These are phyloP conservation scores for Lithospermum erythrorhizon DNA, from an alignment of 257 asterid species.

Conservation along the genomic window DNA sequence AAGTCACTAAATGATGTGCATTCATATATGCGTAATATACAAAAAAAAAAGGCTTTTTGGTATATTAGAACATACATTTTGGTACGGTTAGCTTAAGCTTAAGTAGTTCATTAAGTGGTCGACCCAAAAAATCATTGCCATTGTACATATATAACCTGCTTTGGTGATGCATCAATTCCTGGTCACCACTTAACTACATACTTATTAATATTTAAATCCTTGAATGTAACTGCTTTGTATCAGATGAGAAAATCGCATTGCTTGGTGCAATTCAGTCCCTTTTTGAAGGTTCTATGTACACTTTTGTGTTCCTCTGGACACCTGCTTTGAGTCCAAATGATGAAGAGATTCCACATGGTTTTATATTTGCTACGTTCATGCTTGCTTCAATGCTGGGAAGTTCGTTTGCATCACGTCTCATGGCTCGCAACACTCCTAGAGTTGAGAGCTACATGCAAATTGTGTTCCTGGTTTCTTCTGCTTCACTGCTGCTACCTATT, in stretches of 20 bases:
- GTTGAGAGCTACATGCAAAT: constrained; percentile 98
- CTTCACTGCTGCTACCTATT: constrained; percentile 72
- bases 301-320: constrained; percentile 96
- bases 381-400: constrained; percentile 97
- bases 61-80: background rate
- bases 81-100: too few relatives aligned
- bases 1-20: background rate
- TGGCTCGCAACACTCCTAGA: constrained; percentile 60
- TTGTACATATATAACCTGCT: background rate
- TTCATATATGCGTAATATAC: background rate
- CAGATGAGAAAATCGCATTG: constrained; percentile 96
- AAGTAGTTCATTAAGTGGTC: background rate
- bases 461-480: constrained; percentile 77
- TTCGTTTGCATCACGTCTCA: constrained; percentile 77
- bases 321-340: constrained; percentile 96
- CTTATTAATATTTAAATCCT: constrained; percentile 2
- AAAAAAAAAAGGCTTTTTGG: too few relatives aligned
- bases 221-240: constrained; percentile 16
- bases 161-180: background rate
- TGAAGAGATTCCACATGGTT: constrained; percentile 94
- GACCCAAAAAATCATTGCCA: background rate
- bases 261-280: constrained; percentile 96
- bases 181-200: background rate
- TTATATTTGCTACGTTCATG: constrained; percentile 94
- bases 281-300: constrained; percentile 97